Evolutionary conservation across 2,329 filamentous ascomycete species (phyloP), one percentile per base, ranked within the genome.

Genomic region (Botrytis squamosa): DNA sequence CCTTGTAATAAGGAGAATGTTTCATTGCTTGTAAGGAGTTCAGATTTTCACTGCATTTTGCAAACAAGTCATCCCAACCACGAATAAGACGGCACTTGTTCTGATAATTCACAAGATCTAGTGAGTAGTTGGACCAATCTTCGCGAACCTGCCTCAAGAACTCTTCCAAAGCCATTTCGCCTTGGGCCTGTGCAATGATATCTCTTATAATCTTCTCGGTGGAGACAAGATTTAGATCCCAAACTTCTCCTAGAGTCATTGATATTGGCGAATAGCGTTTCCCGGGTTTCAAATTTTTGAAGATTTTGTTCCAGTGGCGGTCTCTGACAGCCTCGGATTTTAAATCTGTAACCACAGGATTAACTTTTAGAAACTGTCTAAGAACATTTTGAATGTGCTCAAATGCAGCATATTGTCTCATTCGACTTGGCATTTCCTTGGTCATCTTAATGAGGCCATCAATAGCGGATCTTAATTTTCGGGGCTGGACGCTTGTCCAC

Each of bases 371-470:
- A 67, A 97, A 88, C 75, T 95, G 91, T 63, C 94, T 92, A 59
- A 99, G 88, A 44, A 97, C 93, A 76, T 90, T 94, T 82, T 99
- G 97, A 57, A 99, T 94, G 80, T 99, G 95, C 83, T 99, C 97
- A 81, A 99, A 99, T n/a, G 97, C 97, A 78, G 97, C 95, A 82
- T 99, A 99, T 81, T 99, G 97, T 75, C 97, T 91, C 95, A 99
- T 98, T 74, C 96, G 91, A 83, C 94, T 97, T 0, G 97, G 96
- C 96, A 99, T 98, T 76, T 98, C 95, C 84, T 97, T 98, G 52
- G 95, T 98, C 88, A 97, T 97, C 85, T 97, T 97, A 82, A 98
- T 93, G 71, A 98, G 88, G 66, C 92, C 91, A 80, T 99, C 95
- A 69, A 99, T 91, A 75, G 93, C 93, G 78, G 93, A 89, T 55